Percentiles rank a stretch among this genome's conserved stretches.
These are phyloP conservation scores for Coriaria nepalensis DNA, from an alignment of 306 rosid species.

Conservation along the genomic window DNA sequence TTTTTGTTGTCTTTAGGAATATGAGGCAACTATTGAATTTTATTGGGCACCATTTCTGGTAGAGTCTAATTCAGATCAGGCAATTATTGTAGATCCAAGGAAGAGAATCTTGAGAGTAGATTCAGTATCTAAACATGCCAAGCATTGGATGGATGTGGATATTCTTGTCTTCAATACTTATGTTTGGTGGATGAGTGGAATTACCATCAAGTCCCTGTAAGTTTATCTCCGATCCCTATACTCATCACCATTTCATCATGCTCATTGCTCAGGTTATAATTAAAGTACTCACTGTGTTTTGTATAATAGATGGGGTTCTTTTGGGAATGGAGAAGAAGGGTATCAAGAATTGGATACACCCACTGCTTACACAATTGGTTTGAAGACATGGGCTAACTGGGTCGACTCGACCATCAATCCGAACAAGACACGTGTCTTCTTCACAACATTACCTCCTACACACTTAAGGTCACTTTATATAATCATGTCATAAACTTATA, in stretches of 20 bases:
- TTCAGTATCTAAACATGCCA: slow-evolving; percentile 55
- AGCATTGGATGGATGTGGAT: slow-evolving; percentile 70
- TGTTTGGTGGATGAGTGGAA: slow-evolving; percentile 96
- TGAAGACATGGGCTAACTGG: slow-evolving; percentile 99
- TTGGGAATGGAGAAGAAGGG: slow-evolving; percentile 73
- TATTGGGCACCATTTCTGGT: slow-evolving; percentile 93
- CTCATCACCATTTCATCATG: too few species aligned
- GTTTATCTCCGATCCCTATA: neutral
- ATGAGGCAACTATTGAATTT: slow-evolving; percentile 70
- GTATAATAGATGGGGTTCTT: slow-evolving; percentile 80
- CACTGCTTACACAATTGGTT: slow-evolving; percentile 58
- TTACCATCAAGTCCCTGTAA: slow-evolving; percentile 56
- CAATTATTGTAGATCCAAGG: slow-evolving; percentile 58
- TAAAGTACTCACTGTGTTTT: neutral
- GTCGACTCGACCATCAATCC: slow-evolving; percentile 74
- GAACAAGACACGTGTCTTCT: slow-evolving; percentile 68
- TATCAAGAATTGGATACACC: slow-evolving; percentile 70
- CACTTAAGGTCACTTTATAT: slow-evolving; percentile 33
- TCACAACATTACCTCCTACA: slow-evolving; percentile 94
- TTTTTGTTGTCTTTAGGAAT: slow-evolving; percentile 24
- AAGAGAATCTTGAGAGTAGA: slow-evolving; percentile 81
- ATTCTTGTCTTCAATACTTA: slow-evolving; percentile 82
- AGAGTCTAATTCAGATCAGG: slow-evolving; percentile 66
- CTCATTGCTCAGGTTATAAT: too few species aligned
- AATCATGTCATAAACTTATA: too few species aligned